Evolutionary conservation across 2,329 filamentous ascomycete genomes (phyloP), one percentile per base, ranked within the genome.

Genomic region (Hortaea werneckii): DNA sequence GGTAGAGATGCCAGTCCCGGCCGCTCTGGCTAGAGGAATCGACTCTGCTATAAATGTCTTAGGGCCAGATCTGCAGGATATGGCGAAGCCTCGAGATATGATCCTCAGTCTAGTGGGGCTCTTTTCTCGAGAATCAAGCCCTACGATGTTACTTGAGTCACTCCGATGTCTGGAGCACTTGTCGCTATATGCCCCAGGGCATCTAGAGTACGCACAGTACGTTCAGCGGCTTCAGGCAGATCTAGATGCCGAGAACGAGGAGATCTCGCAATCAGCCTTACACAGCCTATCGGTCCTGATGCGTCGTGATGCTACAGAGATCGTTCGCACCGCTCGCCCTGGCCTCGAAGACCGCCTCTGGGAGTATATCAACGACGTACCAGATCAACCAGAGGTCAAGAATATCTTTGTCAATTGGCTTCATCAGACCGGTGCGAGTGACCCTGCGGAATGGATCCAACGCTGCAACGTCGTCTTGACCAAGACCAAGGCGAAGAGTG

Each of bases 11-110:
- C 82, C 87, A 5, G 90, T 90, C 0, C 79, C 84, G 1, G 82
- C 87, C 13, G 85, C 88, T 1, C 82, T 96, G 50, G 84, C 86
- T 29, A 82, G 87, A 56, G 94, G 87, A 55, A 82, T 95, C 29
- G 89, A 96, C 65, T 92, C 89, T n/a, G 75, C 95, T 26, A 88
- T 98, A 68, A 96, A 96, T 56, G 92, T 98, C 7, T 76, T 98
- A 8, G 92, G 92, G 0, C 92, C 92, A 0, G 94, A 98, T 66
- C 71, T 98, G 20, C 92, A 96, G 65, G 92, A 96, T 58, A 80
- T 92, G 53, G 80, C 80, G 3, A 95, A 94, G 66, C 86, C 87
- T n/a, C 76, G 92, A 54, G 89, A 95, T 60, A 76, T 98, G 44
- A 92, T 96, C 42, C 76, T 96, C 50, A 92, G 83, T 0, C 74